These are phyloP conservation scores for Massariosphaeria phaeospora DNA, from an alignment of 495 filamentous ascomycete genomes.

Conservation along the genomic window DNA sequence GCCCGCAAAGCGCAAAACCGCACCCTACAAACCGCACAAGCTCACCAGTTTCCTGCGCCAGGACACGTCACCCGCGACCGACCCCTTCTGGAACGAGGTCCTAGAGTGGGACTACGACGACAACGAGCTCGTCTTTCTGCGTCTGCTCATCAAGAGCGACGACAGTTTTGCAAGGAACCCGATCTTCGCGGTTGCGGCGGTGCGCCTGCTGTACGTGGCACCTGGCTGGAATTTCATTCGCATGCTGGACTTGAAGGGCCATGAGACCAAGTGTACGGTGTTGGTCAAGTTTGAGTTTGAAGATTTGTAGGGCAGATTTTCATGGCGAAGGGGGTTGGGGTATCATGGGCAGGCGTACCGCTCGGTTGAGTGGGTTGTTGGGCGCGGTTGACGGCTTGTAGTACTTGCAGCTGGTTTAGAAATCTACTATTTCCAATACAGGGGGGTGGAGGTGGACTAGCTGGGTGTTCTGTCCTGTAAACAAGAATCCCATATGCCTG, in stretches of 20 bases:
- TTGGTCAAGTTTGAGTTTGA: slow-evolving; percentile 49
- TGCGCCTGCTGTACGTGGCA: slow-evolving; percentile 47
- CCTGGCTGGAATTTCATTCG: slow-evolving; percentile 51
- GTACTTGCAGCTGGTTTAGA: too few species aligned
- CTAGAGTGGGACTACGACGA: slow-evolving; percentile 54
- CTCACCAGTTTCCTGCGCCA: slow-evolving; percentile 40
- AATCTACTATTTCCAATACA: too few species aligned
- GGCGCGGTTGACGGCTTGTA: too few species aligned
- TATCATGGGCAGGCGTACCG: too few species aligned
- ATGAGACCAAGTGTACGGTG: slow-evolving; percentile 49
- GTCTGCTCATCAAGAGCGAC: slow-evolving; percentile 52
- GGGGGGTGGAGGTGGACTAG: too few species aligned
- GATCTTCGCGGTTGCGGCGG: slow-evolving; percentile 45
- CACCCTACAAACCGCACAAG: slow-evolving; percentile 46
- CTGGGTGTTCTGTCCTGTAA: too few species aligned
- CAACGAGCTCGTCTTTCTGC: slow-evolving; percentile 50
- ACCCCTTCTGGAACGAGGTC: slow-evolving; percentile 51
- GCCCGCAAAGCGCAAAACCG: slow-evolving; percentile 50
- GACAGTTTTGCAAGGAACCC: slow-evolving; percentile 49
- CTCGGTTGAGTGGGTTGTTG: too few species aligned
- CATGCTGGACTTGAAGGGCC: slow-evolving; percentile 51
- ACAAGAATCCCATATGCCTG: too few species aligned
- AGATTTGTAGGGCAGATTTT: slow-evolving; percentile 1
- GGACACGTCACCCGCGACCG: slow-evolving; percentile 44
- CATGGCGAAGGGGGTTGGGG: too few species aligned